Base-by-base conservation (phyloP, 345 rosid species). In the Populus ilicifolia region DNA sequence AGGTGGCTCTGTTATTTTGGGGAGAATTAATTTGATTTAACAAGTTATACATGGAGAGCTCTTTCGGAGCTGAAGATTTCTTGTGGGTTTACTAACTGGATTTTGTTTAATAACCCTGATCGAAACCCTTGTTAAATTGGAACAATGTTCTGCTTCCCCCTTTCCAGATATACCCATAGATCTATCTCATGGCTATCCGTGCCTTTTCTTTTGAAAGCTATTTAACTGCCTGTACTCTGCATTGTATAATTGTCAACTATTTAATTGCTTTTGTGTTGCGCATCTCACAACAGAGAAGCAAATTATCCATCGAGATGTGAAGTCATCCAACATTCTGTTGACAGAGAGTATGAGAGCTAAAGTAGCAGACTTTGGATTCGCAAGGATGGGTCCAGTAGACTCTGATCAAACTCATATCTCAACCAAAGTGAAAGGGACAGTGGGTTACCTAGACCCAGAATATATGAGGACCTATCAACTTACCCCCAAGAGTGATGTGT, bases 381-480 rank as follows among this genome's bases (percentile, higher is more conserved):
- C 98, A 52, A 90, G 91, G 85, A 84, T 87, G n/a, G 98, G 96
- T 66, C 83, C 91, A 0, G 73, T 85, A 70, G 92, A 94, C 23
- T 8, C 90, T 11, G 92, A 92, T 75, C 84, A 84, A 13, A 91
- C 97, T 67, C 97, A 93, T 70, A 82, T 96, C 70, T 89, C 94
- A 71, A 93, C 98, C 52, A 88, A 93, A 88, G 94, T 93, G 78
- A 96, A 90, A 85, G 99, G 99, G 78, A 96, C 99, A 18, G 85
- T 96, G 43, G 98, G 99, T 79, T 96, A 96, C 82, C 93, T 96
- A 1, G 99, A 96, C 77, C 99, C 99, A 2, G 98, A 92, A 84
- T 96, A 96, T 80, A 93, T 96, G 99, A 90, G 83, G 85, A 93
- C 98, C 64, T 86, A 88, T 80, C 98, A 93, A 59, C 98, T 96